Base-by-base conservation (phyloP, 768 basidiomycete species). In the Boletus bicolor region DNA sequence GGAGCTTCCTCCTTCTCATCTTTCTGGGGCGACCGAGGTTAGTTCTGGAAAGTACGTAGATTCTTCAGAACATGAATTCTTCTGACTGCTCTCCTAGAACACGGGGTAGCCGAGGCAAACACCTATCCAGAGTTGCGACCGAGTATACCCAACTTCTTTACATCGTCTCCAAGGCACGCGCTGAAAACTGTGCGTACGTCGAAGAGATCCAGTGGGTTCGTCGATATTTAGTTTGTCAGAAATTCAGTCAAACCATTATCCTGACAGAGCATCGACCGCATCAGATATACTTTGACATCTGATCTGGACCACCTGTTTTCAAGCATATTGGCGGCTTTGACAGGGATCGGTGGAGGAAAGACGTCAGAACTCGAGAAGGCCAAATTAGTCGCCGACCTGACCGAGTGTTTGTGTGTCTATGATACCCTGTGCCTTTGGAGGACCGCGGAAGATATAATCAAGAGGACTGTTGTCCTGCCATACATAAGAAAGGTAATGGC, bases 111-210 rank as follows among this genome's bases (percentile, higher is more conserved):
- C 79, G 85, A 44, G 85, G 88, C 34, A 91, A 93, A 68, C 90
- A 93, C 67, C 77, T 96, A 14, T 79, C 82, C 11, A 83, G 95
- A 49, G 89, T 95, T 30, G 92, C 94, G 14, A 79, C 85, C 9
- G 97, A 98, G 72, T 98, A 96, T 67, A 90, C 83, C 10, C 95
- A 98, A 67, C 79, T 98, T 19, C 77, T 93, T 26, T 99, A 99
- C 69, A 90, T 97, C 61, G 81, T 83, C 26, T 81, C 84, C 19
- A 96, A 97, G 70, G 93, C 95, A 11, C 77, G 82, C 7, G 73
- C 74, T 10, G 89, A 94, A 63, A 81, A 82, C 2, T 93, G 93
- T 59, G 82, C 77, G 2, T 94, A 92, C 60, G 84, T 96, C 4
- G 81, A 86, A 53, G 87, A 90, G 60, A 80, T 95, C 6, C 86